Evolutionary conservation across 2,329 filamentous ascomycete genomes (phyloP), one percentile per base, ranked within the genome.

Genomic region (Trichoderma brevicompactum): DNA sequence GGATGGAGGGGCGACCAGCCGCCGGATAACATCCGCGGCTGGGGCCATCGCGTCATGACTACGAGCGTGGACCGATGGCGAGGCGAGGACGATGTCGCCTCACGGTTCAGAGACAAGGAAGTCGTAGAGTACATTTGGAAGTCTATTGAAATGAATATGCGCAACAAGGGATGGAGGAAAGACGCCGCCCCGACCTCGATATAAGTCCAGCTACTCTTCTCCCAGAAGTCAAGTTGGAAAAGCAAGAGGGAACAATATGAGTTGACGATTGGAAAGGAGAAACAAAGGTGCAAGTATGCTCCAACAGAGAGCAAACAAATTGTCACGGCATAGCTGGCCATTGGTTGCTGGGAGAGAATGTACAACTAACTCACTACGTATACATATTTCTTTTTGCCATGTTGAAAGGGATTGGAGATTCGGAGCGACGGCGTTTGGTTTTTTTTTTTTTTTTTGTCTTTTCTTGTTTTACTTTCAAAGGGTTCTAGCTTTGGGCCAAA

Each of bases 81-180:
- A 46, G 77, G 77, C 46, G 82, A 84, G 50, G 81, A 82, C 13
- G 78, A 82, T 5, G 84, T 87, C 68, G 77, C 80, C 19, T 84
- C 84, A 66, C 81, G 84, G 12, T 98, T 94, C 88, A 85, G 94
- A 71, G 95, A 99, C 78, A 85, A 94, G 58, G 95, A 98, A 80
- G 89, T 96, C 17, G 92, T 97, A 9, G 95, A 98, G 82, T 84
- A 88, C 66, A 92, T 99, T 68, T 99, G 95, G 95, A 91, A 90
- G 74, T 83, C 87, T 5, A 91, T 99, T 69, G 95, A 98, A 82
- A 85, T 84, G 69, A 90, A 91, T 68, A 98, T 99, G 95, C 85
- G 89, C 72, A 83, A 84, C 67, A 92, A 89, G 75, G 94, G 93
- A 2, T 97, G 93, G 92, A 87, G 84, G 64, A 89, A 85, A 74